Evolutionary conservation across 1,139 yeast genomes (phyloP).

Genomic region (Kurtzmaniella quercitrusa): DNA sequence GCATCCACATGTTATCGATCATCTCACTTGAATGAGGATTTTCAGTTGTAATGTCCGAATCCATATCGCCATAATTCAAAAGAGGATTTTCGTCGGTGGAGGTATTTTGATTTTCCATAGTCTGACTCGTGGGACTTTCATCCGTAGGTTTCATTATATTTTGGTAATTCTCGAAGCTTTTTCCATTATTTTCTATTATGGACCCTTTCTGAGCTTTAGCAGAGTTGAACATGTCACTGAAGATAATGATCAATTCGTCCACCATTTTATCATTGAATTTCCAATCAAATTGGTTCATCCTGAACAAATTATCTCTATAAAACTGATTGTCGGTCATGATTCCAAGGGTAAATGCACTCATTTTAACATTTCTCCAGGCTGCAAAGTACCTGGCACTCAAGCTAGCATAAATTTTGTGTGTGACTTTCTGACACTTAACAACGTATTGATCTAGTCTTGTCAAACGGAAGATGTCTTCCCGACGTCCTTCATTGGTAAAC

Average conservation of each 20-base stretch:
- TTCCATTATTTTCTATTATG: neutral
- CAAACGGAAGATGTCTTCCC: constrained; percentile 7
- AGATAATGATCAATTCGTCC: constrained; percentile 19
- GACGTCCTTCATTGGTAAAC: neutral
- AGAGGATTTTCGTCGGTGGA: neutral
- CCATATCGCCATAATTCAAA: constrained; percentile 4
- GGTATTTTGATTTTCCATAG: neutral
- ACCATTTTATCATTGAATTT: constrained; percentile 15
- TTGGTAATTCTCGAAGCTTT: neutral
- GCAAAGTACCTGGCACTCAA: constrained; percentile 32
- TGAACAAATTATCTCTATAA: constrained; percentile 14
- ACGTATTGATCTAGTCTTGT: constrained; percentile 12
- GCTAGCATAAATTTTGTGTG: constrained; percentile 15
- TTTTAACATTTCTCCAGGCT: constrained; percentile 27
- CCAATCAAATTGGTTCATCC: constrained; percentile 10
- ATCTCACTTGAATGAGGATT: constrained; percentile 14
- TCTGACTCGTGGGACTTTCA: neutral
- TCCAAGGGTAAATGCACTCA: constrained; percentile 23
- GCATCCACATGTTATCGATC: constrained; percentile 27
- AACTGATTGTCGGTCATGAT: constrained; percentile 20
- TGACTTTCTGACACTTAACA: constrained; percentile 17
- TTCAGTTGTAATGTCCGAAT: neutral
- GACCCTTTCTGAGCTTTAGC: neutral
- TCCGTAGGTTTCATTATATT: neutral
- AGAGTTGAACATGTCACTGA: constrained; percentile 8